phyloP scores from a whole-genome alignment of 345 rosid species.

The Populus tremula region DNA sequence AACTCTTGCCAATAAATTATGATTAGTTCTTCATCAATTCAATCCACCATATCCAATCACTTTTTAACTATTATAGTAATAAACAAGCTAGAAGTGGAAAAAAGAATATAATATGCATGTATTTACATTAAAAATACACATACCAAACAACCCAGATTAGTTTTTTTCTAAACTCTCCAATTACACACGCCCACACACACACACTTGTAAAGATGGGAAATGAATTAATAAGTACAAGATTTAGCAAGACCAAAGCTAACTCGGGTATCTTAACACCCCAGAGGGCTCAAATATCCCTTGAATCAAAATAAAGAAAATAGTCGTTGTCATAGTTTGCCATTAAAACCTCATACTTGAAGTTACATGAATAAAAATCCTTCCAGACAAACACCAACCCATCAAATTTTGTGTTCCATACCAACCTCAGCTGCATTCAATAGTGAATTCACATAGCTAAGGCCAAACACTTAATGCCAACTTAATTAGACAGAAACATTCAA shows the following conservation, averaged over 20 bases:
- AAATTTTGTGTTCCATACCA: not conserved
- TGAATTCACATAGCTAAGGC: not conserved
- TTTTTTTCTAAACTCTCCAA: not conserved
- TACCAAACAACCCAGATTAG: not conserved
- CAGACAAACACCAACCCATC: not conserved
- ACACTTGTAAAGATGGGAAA: too few species aligned
- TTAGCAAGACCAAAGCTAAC: not conserved
- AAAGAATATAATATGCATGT: not conserved
- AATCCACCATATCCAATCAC: not conserved
- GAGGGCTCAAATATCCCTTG: not conserved
- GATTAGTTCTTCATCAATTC: not conserved
- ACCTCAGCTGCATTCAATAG: not conserved
- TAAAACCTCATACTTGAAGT: not conserved
- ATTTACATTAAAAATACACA: not conserved
- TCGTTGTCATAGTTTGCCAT: not conserved
- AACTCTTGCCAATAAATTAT: not conserved
- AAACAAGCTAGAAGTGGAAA: not conserved
- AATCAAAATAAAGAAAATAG: not conserved
- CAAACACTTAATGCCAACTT: not conserved
- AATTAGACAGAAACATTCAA: not conserved
- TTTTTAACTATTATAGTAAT: not conserved
- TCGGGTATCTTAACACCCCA: not conserved
- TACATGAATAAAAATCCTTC: not conserved
- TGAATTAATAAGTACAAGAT: not conserved
- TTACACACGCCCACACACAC: not conserved